These are phyloP conservation scores for Hypericum perforatum DNA, from an alignment of 345 rosid species.

Conservation along the genomic window DNA sequence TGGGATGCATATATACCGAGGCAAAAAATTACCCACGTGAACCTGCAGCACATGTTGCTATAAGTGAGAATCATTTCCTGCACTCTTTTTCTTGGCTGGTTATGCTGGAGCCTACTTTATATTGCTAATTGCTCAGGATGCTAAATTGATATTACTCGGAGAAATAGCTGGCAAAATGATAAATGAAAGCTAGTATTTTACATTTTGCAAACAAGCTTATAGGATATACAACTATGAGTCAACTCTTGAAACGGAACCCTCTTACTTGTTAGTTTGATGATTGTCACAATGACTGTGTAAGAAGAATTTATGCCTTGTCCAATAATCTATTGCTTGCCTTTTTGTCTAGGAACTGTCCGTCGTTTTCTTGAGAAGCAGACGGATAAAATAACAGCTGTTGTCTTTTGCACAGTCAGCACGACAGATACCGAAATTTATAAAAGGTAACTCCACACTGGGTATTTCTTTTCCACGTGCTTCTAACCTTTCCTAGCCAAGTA, in stretches of 20 bases:
- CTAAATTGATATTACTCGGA: too few species aligned
- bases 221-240: too few species aligned
- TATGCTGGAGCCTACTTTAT: not conserved
- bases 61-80: conserved; percentile 51
- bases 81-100: not conserved
- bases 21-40: conserved; percentile 95
- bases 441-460: conserved; percentile 34
- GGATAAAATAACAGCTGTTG: conserved; percentile 76
- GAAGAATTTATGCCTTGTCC: not conserved
- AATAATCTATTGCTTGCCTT: conserved; percentile 14
- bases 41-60: conserved; percentile 98
- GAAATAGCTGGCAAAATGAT: too few species aligned
- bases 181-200: too few species aligned
- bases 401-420: conserved; percentile 73
- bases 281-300: too few species aligned
- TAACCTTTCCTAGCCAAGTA: conserved; percentile 5
- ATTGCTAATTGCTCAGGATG: not conserved
- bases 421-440: conserved; percentile 91
- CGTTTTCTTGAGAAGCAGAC: conserved; percentile 91
- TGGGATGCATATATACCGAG: conserved; percentile 89
- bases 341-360: conserved; percentile 73
- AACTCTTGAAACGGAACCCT: too few species aligned
- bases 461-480: conserved; percentile 5
- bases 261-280: too few species aligned
- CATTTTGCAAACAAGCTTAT: too few species aligned